Evolutionary conservation across 495 filamentous ascomycete species (phyloP), one percentile per base, ranked within the genome.

Genomic region (Podospora bellae-mahoneyi): DNA sequence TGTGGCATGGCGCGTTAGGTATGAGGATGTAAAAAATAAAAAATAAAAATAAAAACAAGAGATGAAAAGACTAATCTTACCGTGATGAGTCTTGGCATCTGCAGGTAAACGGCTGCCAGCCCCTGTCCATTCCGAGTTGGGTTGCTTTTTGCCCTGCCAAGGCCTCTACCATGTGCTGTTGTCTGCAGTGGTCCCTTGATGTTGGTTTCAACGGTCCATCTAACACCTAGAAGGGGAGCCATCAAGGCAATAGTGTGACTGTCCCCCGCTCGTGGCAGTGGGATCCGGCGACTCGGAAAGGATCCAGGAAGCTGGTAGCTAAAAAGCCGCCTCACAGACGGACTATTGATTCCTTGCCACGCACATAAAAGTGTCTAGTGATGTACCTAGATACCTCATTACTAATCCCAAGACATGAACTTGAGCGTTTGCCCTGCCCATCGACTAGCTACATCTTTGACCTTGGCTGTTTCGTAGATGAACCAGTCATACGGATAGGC

Each of bases 401-500:
- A 27, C 60, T 62, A 10, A 28, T 62, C 60, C 60, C 61, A 63
- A 16, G 34, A 28, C 61, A 63, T 60, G 64, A 66, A 66, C 60
- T 59, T 28, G 39, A 70, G 53, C 27, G 60, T 64, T 61, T 63
- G 64, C 18, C 68, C 68, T 1, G 68, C 68, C 64, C 28, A 57
- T 20, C 44, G 59, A 26, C 19, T 57, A 10, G 59, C 64, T 10
- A 18, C 10, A 7, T 60, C 48, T 19, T 65, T 64, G 10, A 67
- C 64, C 20, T 16, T 28, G 15, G 56, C 27, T 3, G n/a, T 58
- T 23, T 57, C 53, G 59, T 30, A 64, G 16, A 64, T 39, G 58
- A 56, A 66, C 64, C 64, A 66, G 30, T 70, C 68, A 64, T 70
- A 70, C 16, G 68, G 68, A 59, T 70, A 70, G 32, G 53, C 60